A percentile compares a stretch with the other conserved stretches of the same genome.
Evolutionary conservation across 192 early-diverging fungal species (phyloP).

Genomic region (Coemansia sp.): DNA sequence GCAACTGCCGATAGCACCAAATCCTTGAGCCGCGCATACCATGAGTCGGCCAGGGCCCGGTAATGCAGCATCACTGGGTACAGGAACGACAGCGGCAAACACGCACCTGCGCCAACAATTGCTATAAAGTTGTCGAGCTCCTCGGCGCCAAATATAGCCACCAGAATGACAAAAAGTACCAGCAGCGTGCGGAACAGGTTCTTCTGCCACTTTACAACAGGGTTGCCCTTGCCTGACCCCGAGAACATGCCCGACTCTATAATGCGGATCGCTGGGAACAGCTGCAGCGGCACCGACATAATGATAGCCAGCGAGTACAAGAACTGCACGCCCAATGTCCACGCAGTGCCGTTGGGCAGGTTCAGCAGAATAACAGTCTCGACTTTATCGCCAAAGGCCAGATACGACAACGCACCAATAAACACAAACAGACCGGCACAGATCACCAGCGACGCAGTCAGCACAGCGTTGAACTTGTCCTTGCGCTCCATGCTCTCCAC

Average conservation of each 20-base stretch:
- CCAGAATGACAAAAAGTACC: slow-evolving; percentile 61
- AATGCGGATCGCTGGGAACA: slow-evolving; percentile 93
- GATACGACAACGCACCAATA: slow-evolving; percentile 78
- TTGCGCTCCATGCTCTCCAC: slow-evolving; percentile 86
- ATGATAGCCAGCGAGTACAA: slow-evolving; percentile 91
- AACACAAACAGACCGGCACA: slow-evolving; percentile 79
- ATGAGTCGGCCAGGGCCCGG: slow-evolving; percentile 51
- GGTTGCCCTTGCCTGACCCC: slow-evolving; percentile 75
- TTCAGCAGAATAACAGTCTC: slow-evolving; percentile 87
- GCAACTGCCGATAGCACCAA: slow-evolving; percentile 65
- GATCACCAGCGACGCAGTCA: slow-evolving; percentile 71
- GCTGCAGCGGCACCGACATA: slow-evolving; percentile 86
- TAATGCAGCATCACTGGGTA: slow-evolving; percentile 85
- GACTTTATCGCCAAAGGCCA: slow-evolving; percentile 80
- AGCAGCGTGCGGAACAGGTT: slow-evolving; percentile 74
- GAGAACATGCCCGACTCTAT: slow-evolving; percentile 83
- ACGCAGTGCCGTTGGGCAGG: slow-evolving; percentile 65
- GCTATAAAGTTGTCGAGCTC: slow-evolving; percentile 83
- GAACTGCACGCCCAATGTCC: slow-evolving; percentile 71
- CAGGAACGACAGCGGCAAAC: slow-evolving; percentile 74
- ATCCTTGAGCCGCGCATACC: slow-evolving; percentile 57
- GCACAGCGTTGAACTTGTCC: slow-evolving; percentile 80
- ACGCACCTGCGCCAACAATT: slow-evolving; percentile 79
- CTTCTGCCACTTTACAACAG: slow-evolving; percentile 81
- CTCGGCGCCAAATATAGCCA: slow-evolving; percentile 76